A percentile compares a stretch with the other conserved stretches of the same genome.
Evolutionary conservation across 805 yeast genomes (phyloP).

Genomic region (Ogataea ramenticola): DNA sequence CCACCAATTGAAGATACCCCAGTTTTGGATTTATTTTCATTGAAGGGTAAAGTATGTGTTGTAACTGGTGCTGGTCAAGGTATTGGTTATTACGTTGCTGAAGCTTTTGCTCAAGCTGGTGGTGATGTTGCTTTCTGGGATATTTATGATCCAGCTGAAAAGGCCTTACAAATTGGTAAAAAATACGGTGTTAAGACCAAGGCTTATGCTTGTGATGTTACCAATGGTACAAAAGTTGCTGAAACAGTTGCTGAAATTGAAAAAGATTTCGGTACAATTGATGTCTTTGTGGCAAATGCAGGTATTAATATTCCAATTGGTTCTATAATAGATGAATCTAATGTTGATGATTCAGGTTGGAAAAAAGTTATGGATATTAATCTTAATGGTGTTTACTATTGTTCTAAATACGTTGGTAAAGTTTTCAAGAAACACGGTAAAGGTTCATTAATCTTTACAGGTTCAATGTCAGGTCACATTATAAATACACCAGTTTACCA

Average conservation of each 20-base stretch:
- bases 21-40: slow-evolving; percentile 32
- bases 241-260: slow-evolving; percentile 23
- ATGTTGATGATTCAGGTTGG: slow-evolving; percentile 34
- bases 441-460: slow-evolving; percentile 46
- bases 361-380: slow-evolving; percentile 42
- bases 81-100: slow-evolving; percentile 34
- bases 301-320: slow-evolving; percentile 26
- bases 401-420: slow-evolving; percentile 42
- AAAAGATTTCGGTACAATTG: slow-evolving; percentile 32
- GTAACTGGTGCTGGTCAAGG: slow-evolving; percentile 36
- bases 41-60: slow-evolving; percentile 36
- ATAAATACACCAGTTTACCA: slow-evolving; percentile 46
- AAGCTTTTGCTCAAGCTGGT: slow-evolving; percentile 36
- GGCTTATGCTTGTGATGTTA: slow-evolving; percentile 24
- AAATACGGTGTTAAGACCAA: slow-evolving; percentile 21
- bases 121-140: slow-evolving; percentile 38
- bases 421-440: slow-evolving; percentile 38
- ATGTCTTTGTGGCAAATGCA: slow-evolving; percentile 36
- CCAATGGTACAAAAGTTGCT: slow-evolving; percentile 25
- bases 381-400: slow-evolving; percentile 41
- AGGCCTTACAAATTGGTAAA: slow-evolving; percentile 31
- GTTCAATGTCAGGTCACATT: slow-evolving; percentile 50
- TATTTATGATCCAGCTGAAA: slow-evolving; percentile 27
- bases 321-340: slow-evolving; percentile 13
- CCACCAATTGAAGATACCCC: slow-evolving; percentile 48